Conservation (phyloP, 108 stramenopile genomes). For the Skeletonema costatum region DNA sequence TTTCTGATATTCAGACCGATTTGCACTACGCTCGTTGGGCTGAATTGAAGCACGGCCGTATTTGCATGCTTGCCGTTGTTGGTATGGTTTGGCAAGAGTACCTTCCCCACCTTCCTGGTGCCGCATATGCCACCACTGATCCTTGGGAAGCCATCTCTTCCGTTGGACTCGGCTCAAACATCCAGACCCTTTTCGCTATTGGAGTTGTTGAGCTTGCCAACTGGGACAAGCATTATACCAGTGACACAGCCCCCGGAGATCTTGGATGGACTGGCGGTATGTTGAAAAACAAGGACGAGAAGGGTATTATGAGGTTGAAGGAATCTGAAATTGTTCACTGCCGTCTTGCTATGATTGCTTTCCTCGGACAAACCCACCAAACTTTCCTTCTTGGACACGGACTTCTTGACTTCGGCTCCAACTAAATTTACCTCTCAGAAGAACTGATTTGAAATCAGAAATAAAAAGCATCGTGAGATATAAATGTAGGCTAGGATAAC, state of each 20-base stretch:
- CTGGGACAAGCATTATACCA: conserved; percentile 67
- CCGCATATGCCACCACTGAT: conserved; percentile 73
- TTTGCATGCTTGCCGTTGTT: conserved; percentile 79
- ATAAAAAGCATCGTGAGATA: not conserved
- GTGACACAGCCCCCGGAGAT: conserved; percentile 78
- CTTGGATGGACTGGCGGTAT: conserved; percentile 63
- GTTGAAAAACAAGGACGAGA: conserved; percentile 47
- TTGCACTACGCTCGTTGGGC: conserved; percentile 89
- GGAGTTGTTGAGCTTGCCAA: conserved; percentile 71
- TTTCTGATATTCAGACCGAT: conserved; percentile 87
- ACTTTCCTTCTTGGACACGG: conserved; percentile 83
- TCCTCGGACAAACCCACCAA: conserved; percentile 81
- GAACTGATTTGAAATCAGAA: not conserved
- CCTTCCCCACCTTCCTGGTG: conserved; percentile 80
- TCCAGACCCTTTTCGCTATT: conserved; percentile 81
- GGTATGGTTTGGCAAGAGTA: conserved; percentile 86
- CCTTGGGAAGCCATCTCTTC: conserved; percentile 73
- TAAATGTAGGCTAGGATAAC: conserved; percentile 2
- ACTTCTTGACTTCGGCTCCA: conserved; percentile 53
- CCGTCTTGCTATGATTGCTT: conserved; percentile 93
- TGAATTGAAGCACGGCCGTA: conserved; percentile 86
- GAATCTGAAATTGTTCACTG: conserved; percentile 83
- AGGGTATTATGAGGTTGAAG: conserved; percentile 44
- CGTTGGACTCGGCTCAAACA: conserved; percentile 79
- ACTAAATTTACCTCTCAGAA: not conserved